Conservation (phyloP, 2,329 filamentous ascomycete genomes). For the Alternaria panax region DNA sequence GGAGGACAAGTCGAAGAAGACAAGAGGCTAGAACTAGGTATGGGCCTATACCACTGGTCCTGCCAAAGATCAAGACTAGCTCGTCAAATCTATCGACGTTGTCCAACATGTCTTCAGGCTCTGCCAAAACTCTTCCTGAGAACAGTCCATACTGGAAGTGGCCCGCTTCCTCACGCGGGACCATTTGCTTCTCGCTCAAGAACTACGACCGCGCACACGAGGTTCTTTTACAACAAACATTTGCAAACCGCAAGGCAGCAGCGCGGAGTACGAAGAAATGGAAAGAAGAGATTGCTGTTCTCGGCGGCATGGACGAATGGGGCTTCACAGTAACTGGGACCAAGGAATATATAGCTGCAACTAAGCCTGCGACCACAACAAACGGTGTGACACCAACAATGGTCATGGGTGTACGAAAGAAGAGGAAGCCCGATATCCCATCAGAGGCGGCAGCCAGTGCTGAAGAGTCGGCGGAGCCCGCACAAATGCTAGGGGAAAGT, state of each 20-base stretch:
- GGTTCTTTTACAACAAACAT: conserved; percentile 76
- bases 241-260: conserved; percentile 70
- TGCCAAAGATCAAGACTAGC: conserved; percentile 69
- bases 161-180: conserved; percentile 68
- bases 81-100: conserved; percentile 50
- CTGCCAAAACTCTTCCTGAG: conserved; percentile 55
- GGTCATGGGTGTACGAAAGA: conserved; percentile 46
- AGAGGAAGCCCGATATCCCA: conserved; percentile 40
- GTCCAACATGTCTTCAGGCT: conserved; percentile 55
- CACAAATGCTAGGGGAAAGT: conserved; percentile 28
- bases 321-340: conserved; percentile 38
- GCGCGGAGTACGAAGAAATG: conserved; percentile 72
- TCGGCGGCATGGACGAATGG: conserved; percentile 43
- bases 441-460: conserved; percentile 8
- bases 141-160: conserved; percentile 71
- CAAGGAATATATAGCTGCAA: conserved; percentile 25
- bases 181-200: conserved; percentile 67
- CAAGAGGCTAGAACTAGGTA: conserved; percentile 43
- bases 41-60: conserved; percentile 69
- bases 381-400: conserved; percentile 25
- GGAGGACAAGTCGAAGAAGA: conserved; percentile 25
- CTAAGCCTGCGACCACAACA: not conserved
- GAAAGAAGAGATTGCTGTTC: conserved; percentile 68
- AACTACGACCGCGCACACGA: conserved; percentile 74
- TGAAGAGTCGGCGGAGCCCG: conserved; percentile 11